phyloP scores from a whole-genome alignment of 306 rosid species.

The Rosa chinensis region DNA sequence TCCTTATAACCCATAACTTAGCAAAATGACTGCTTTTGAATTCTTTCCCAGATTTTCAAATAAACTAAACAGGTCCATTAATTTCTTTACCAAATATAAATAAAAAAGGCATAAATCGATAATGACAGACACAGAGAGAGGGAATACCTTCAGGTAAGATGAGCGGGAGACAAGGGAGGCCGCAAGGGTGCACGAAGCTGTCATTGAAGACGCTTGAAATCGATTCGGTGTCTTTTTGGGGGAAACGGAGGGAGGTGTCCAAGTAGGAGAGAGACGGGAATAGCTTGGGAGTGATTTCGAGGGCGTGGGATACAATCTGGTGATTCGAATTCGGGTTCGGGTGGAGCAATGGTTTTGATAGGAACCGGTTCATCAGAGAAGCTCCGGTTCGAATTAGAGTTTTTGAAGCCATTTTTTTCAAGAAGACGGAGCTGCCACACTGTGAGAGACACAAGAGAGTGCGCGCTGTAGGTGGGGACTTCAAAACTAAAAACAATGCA shows the following conservation, averaged over 20 bases:
- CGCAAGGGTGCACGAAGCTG: constrained; percentile 57
- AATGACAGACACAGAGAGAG: not conserved
- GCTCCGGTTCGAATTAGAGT: constrained; percentile 57
- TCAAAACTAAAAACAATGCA: no score
- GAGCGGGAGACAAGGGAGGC: constrained; percentile 67
- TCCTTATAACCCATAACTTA: not conserved
- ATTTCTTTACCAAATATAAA: no score
- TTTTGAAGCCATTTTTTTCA: constrained; percentile 68
- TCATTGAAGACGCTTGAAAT: constrained; percentile 30
- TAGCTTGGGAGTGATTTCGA: constrained; percentile 46
- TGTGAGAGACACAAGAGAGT: not conserved
- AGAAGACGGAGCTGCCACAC: not conserved
- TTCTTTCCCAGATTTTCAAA: not conserved
- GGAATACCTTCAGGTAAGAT: constrained; percentile 76
- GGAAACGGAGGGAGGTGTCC: constrained; percentile 41
- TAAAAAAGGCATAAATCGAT: not conserved
- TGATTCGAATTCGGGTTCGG: constrained; percentile 24
- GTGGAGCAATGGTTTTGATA: constrained; percentile 35
- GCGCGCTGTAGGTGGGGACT: not conserved
- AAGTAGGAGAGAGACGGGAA: constrained; percentile 55
- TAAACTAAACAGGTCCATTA: no score
- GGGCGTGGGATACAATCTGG: constrained; percentile 22
- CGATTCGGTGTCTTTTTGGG: constrained; percentile 52
- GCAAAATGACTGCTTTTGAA: not conserved
- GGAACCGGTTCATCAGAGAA: constrained; percentile 47